Evolutionary conservation across 805 yeast species (phyloP), one percentile per base, ranked within the genome.

Genomic region (Saturnispora besseyi): DNA sequence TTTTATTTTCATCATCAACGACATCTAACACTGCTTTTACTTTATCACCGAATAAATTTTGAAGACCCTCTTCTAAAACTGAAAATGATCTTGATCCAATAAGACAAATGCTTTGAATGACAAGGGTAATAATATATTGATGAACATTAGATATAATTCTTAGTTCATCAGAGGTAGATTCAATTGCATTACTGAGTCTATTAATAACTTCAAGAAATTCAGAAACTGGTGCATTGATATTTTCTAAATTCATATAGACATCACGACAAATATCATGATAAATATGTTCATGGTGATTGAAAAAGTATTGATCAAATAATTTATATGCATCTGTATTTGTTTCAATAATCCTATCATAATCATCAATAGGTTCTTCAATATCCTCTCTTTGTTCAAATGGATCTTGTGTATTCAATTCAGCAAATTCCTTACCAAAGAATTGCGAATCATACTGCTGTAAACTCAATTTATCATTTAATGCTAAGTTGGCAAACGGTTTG

Each of bases 21-120:
- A 21, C 57, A 61, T 3, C 60, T 52, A 37, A 51, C 51, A 50
- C 63, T 49, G 43, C 58, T 59, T 34, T 60, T 54, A 44, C 59
- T 54, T 46, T 66, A 2, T 53, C 58, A 10, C 62, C 61, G 41
- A 61, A 54, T n/a, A 66, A 52, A 46, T 64, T 66, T 21, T 65
- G 49, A 5, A 68, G 67, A 8, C 77, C 78, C 44, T 76, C 78
- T 53, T 77, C 78, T 36, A 83, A 81, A 59, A 84, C 89, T 0
- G 91, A 87, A 41, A 90, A 75, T 0, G 97, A 90, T 62, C 97
- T 77, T 44, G 88, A 83, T 12, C 98, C 97, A 51, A 88, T 82
- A 57, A 82, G 82, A 43, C 91, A 84, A 46, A 87, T 74, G 0
- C 84, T 73, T 59, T 87, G 91, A 58, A 83, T 74, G 12, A 88